Base-by-base conservation (phyloP, 352 stramenopile genomes). In the Pythium dissimile region DNA sequence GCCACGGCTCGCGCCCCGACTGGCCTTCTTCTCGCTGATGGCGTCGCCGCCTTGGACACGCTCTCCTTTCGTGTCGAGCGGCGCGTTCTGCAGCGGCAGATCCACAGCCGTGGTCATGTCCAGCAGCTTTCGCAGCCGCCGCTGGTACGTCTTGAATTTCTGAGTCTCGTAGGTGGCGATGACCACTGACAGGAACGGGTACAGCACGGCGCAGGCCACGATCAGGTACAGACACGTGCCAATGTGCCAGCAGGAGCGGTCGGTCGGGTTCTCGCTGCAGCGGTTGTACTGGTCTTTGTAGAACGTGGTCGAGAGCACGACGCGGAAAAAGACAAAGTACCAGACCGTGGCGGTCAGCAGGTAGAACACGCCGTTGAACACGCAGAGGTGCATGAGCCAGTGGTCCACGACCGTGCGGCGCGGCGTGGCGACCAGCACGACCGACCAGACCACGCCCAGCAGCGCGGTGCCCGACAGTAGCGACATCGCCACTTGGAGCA, bases 251-350 rank as follows among this genome's bases (percentile, higher is more conserved):
- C 83, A 93, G 41, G 62, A 79, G n/a, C 80, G 76, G 12, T 71
- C 57, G 1, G 56, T 55, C 41, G 69, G 43, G 55, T 89, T 89
- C 46, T 82, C 73, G 10, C 51, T 72, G 67, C 83, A 93, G 42
- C 80, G 83, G 20, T 73, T 89, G 54, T 69, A 89, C 59, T 93
- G 77, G 60, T 93, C 79, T 52, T 83, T 80, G 71, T 93, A 93
- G 47, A 89, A 93, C 26, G 78, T 79, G 49, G 83, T 86, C 38
- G 77, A 62, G 15, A 93, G 66, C 26, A 93, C 64, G 16, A 63
- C 30, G 38, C 69, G 70, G 62, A 86, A 89, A 18, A 93, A 74
- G 42, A 66, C 76, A 26, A 86, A 60, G 64, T 93, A 93, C 80
- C 78, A 93, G 42, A 89, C 44, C 28, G 68, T 53, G 5, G 70